phyloP scores from a whole-genome alignment of 768 basidiomycete species.

The Phlebiopsis gigantea region DNA sequence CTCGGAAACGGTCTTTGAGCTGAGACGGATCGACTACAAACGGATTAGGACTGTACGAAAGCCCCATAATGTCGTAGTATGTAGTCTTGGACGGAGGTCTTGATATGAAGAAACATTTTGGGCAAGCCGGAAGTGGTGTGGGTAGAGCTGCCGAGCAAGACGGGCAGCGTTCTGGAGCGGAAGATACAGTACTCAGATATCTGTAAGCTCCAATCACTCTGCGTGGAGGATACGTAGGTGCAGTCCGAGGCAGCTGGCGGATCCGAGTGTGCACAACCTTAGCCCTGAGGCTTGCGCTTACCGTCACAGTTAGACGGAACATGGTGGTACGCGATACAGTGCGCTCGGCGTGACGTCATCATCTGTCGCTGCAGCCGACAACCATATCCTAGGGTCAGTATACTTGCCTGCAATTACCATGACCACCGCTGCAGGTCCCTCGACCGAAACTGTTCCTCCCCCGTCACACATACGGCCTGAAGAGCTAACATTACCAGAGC shows the following conservation, averaged over 20 bases:
- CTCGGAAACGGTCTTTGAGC: constrained; percentile 62
- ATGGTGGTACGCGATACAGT: constrained; percentile 12
- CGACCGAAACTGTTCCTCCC: constrained; percentile 26
- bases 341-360: constrained; percentile 18
- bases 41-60: constrained; percentile 58
- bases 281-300: neutral
- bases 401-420: neutral
- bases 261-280: neutral
- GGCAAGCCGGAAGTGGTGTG: constrained; percentile 69
- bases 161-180: constrained; percentile 39
- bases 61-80: constrained; percentile 65
- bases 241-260: neutral
- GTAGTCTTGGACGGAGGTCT: constrained; percentile 47
- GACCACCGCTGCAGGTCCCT: constrained; percentile 13
- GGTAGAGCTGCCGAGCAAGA: constrained; percentile 57
- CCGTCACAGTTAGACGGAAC: constrained; percentile 17
- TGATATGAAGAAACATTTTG: constrained; percentile 63
- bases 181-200: neutral
- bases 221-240: neutral
- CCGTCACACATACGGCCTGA: constrained; percentile 35
- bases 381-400: constrained; percentile 7
- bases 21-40: constrained; percentile 60
- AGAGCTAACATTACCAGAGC: constrained; percentile 36
- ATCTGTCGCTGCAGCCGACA: constrained; percentile 4
- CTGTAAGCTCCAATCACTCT: constrained; percentile 1